A percentile compares a stretch with the other conserved stretches of the same genome.
phyloP scores from a whole-genome alignment of 345 rosid species.

The Hibiscus tridactylites region DNA sequence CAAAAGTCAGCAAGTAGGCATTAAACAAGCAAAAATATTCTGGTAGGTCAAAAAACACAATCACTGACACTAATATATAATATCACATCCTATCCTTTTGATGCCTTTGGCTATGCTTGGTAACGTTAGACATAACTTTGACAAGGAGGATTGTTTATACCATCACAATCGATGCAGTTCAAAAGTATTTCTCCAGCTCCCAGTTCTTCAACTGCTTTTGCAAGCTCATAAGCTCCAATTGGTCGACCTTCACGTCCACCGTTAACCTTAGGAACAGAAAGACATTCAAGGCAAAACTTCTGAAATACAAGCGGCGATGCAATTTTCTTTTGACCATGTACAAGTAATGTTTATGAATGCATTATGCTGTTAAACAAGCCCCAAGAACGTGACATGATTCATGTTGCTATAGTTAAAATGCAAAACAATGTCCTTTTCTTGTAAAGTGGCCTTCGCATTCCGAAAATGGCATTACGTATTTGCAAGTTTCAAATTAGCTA shows the following conservation, averaged over 20 bases:
- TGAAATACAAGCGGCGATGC: background rate
- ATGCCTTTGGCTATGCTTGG: background rate
- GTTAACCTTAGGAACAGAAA: conserved; percentile 42
- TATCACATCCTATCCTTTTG: background rate
- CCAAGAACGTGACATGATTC: background rate
- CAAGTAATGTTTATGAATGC: background rate
- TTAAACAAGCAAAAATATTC: background rate
- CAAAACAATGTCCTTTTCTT: background rate
- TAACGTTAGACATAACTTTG: no score
- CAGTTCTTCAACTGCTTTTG: conserved; percentile 86
- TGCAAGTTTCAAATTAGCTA: background rate
- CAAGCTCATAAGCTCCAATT: conserved; percentile 96
- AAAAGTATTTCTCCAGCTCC: conserved; percentile 95
- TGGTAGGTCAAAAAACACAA: background rate
- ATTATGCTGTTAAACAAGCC: background rate
- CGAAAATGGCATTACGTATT: background rate
- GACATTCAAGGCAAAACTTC: conserved; percentile 4
- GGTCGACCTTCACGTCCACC: conserved; percentile 97
- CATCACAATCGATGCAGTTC: conserved; percentile 97
- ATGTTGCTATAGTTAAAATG: background rate
- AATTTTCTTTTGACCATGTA: background rate
- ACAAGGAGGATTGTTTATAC: conserved; percentile 20
- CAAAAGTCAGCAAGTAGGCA: background rate
- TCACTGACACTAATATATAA: no score
- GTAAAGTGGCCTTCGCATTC: background rate